Evolutionary conservation across 2,329 filamentous ascomycete species (phyloP).

Genomic region (Trichoderma citrinoviride): DNA sequence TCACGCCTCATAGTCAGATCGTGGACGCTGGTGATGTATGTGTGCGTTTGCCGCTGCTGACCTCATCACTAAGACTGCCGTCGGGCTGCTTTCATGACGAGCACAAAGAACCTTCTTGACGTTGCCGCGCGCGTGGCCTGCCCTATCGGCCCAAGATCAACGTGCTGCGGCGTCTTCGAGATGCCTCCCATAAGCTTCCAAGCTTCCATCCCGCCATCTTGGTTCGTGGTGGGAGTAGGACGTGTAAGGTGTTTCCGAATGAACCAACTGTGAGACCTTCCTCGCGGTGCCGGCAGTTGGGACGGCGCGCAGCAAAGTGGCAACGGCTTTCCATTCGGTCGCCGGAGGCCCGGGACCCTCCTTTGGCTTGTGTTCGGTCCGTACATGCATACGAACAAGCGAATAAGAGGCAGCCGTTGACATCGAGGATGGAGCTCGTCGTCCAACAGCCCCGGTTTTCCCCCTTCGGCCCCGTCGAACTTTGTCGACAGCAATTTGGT

Average conservation of each 20-base stretch:
- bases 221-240: not conserved
- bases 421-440: not conserved
- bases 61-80: slow-evolving; percentile 4
- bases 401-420: slow-evolving; percentile 15
- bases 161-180: not conserved
- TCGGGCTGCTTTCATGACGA: not conserved
- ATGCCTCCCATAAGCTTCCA: not conserved
- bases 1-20: no score
- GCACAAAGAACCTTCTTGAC: not conserved
- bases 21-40: not conserved
- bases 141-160: no score
- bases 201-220: not conserved
- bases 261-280: not conserved
- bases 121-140: not conserved
- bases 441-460: not conserved
- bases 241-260: slow-evolving; percentile 8
- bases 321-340: slow-evolving; percentile 15
- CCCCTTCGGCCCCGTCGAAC: not conserved
- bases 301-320: slow-evolving; percentile 4
- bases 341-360: slow-evolving; percentile 12
- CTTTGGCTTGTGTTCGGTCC: slow-evolving; percentile 1
- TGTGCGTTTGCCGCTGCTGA: not conserved
- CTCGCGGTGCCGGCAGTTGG: slow-evolving; percentile 15
- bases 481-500: slow-evolving; percentile 2
- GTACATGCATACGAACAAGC: slow-evolving; percentile 12